phyloP scores from a whole-genome alignment of 805 yeast species.

The Kazachstania psychrophila region DNA sequence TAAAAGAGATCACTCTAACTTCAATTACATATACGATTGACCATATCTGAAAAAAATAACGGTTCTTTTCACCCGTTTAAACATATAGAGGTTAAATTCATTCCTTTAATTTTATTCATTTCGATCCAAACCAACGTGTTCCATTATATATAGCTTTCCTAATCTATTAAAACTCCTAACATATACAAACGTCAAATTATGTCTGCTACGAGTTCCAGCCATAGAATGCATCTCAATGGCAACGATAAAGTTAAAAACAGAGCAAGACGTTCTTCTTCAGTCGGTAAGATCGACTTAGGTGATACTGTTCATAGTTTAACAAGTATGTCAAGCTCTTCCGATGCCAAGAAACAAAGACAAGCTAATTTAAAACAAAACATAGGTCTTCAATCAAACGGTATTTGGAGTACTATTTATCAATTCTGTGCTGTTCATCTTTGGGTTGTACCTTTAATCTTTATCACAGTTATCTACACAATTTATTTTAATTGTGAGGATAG shows the following conservation, averaged over 20 bases:
- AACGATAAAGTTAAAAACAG: slow-evolving; percentile 13
- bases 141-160: too few species aligned
- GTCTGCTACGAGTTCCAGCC: too few species aligned
- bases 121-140: too few species aligned
- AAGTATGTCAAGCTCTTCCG: slow-evolving; percentile 1
- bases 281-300: slow-evolving; percentile 68
- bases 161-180: neutral
- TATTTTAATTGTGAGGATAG: slow-evolving; percentile 50
- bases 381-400: too few species aligned
- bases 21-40: too few species aligned
- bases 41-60: too few species aligned
- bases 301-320: slow-evolving; percentile 44
- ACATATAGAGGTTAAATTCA: too few species aligned
- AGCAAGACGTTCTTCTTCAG: slow-evolving; percentile 48
- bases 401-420: neutral
- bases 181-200: neutral
- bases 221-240: too few species aligned
- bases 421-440: slow-evolving; percentile 48
- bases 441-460: slow-evolving; percentile 53
- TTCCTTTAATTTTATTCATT: too few species aligned
- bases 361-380: neutral
- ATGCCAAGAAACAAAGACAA: neutral
- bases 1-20: too few species aligned
- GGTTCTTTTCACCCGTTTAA: too few species aligned
- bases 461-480: slow-evolving; percentile 33